Evolutionary conservation across 768 basidiomycete genomes (phyloP), one percentile per base, ranked within the genome.

Genomic region (Naematelia aurantialba): DNA sequence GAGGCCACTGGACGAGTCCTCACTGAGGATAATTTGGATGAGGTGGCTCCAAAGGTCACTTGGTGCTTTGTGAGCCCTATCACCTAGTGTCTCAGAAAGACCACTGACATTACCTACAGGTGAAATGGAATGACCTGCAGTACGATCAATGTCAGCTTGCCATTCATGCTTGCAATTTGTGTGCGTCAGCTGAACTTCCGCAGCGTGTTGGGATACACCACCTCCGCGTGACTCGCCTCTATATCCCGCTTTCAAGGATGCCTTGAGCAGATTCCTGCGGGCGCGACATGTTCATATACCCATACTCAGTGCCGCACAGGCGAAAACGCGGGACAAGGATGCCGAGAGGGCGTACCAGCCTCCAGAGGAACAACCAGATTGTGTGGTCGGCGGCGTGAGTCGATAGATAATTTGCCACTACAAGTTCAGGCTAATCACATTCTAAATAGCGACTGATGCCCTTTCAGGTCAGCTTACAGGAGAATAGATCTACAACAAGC

Each of bases 131-230:
- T 45, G 91, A 91, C 62, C 80, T 97, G 25, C 85, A 88, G n/a
- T 96, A 98, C 61, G 88, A 94, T 21, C 88, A 91, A 81, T 86
- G 93, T 89, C 58, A 54, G 83, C 72, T n/a, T 8, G 34, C 22
- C n/a, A 45, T 29, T 51, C 27, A 12, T 44, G 54, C 53, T 50
- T 26, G 30, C 45, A 55, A 58, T 49, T 44, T 45, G 24, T n/a
- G 5, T 19, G n/a, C n/a, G n/a, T n/a, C n/a, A 39, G 8, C 34
- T 39, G 8, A 39, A 39, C 34, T 8, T 39, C 17, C 17, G 17
- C 47, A 94, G 91, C 89, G n/a, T 86, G 88, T 11, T 94, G 91
- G 89, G 92, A 96, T 78, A 85, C 91, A 17, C 91, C 93, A 0
- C 90, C 91, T 31, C 82, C 82, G 8, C 70, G 63, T 5, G 80